Base-by-base conservation (phyloP, 305 asterid genomes). In the Fraxinus floribunda region DNA sequence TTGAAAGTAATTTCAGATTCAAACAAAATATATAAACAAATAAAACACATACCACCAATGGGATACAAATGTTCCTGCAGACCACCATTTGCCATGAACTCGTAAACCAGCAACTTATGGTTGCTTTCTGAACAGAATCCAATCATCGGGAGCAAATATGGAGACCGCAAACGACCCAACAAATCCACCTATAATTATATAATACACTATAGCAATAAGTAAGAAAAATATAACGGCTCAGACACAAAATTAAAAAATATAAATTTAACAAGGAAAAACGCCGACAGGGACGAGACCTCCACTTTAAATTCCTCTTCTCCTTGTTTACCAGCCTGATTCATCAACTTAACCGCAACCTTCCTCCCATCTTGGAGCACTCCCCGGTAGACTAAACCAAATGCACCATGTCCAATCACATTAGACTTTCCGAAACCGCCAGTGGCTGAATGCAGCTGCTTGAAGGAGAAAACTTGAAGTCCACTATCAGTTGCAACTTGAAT, bases 311-410 rank as follows among this genome's bases (percentile, higher is more conserved):
- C 99, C 20, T 94, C 97, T 80, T 92, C 99, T 62, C 98, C 99
- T 78, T 94, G 98, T 81, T 91, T 90, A 70, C 99, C 97, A 85
- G 91, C 91, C 86, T 88, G 92, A 88, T 95, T 97, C 99, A 95
- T 92, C 89, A 91, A 84, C 92, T 95, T 94, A 87, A 95, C 88
- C 0, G 99, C 99, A 86, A 94, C 97, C 86, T 92, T 94, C 86
- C 91, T 91, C 80, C 98, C 99, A 76, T 90, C 91, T 75, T 91
- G 99, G 77, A 95, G 95, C 80, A 92, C 99, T 77, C 95, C 99
- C 82, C 93, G 85, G 52, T 91, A 95, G 6, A 95, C 99, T 49
- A 87, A 86, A 30, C 99, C 99, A 3, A 95, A 95, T 3, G 97
- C 99, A 39, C 98, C 99, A 13, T 89, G 94, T 18, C 99, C 99